Percentiles rank a stretch among this genome's conserved stretches.
Evolutionary conservation across 225 moss, liverwort and hornwort genomes (phyloP).

Genomic region (Pleurozium schreberi): DNA sequence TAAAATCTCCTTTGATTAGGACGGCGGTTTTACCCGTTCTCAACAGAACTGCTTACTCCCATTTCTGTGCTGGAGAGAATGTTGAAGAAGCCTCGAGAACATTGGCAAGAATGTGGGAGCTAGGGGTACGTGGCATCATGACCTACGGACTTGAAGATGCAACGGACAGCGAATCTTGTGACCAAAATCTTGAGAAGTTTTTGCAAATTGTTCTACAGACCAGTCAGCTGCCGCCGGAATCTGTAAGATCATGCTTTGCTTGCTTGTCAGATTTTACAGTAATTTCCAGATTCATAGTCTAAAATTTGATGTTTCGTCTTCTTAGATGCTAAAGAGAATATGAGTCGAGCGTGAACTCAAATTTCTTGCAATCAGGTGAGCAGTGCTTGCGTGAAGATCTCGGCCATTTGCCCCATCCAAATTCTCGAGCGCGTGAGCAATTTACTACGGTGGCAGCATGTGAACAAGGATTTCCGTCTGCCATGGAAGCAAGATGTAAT

Average conservation of each 20-base stretch:
- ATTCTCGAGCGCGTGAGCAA: slow-evolving; percentile 69
- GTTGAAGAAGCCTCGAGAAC: slow-evolving; percentile 53
- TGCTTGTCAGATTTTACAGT: background rate
- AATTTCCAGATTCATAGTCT: background rate
- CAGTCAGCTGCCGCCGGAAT: slow-evolving; percentile 49
- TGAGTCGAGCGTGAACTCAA: background rate
- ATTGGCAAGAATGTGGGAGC: slow-evolving; percentile 71
- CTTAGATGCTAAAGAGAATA: background rate
- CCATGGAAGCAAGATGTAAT: slow-evolving; percentile 69
- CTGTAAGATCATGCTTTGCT: slow-evolving; percentile 31
- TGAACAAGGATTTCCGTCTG: slow-evolving; percentile 38
- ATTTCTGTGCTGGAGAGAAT: slow-evolving; percentile 82
- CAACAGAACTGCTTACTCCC: slow-evolving; percentile 66
- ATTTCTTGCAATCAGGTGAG: slow-evolving; percentile 44
- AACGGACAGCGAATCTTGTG: slow-evolving; percentile 51
- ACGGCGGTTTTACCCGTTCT: slow-evolving; percentile 46
- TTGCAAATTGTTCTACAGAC: slow-evolving; percentile 51
- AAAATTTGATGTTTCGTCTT: background rate
- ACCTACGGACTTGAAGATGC: slow-evolving; percentile 89
- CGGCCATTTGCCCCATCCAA: slow-evolving; percentile 66
- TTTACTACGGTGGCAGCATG: slow-evolving; percentile 73
- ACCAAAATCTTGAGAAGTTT: slow-evolving; percentile 54
- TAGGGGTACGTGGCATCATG: slow-evolving; percentile 65
- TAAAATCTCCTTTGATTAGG: slow-evolving; percentile 30
- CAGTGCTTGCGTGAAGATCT: slow-evolving; percentile 60